Evolutionary conservation across 257 asterid species (phyloP), one percentile per base, ranked within the genome.

Genomic region (Ocimum tenuiflorum): DNA sequence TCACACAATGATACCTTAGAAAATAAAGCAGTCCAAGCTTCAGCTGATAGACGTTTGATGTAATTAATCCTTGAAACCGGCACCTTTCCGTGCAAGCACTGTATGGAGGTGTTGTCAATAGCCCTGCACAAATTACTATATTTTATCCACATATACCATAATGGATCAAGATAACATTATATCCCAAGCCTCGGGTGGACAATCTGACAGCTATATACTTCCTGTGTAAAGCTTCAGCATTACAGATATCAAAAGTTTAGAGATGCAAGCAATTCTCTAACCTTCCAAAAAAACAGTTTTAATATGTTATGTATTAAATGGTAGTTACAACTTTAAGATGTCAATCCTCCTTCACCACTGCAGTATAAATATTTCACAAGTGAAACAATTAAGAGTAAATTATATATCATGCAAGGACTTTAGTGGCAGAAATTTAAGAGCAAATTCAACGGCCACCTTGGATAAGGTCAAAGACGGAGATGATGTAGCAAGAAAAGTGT

Each of bases 1-100:
- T 2, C 31, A 27, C 2, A 1, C 31, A 27, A 31, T 53, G 24
- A 55, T 80, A 92, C 99, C 97, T 89, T 82, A 35, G 99, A 92
- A 18, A 48, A 60, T 65, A 92, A 49, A 77, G 70, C 75, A 61
- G 83, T 79, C 99, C 99, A 92, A 59, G 99, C 95, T 88, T 81
- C 90, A 66, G 80, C 79, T 24, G 99, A 89, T 79, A 92, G 61
- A 56, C 99, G 87, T 77, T 92, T 92, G 91, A 87, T 86, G 75
- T 63, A 46, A 79, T 77, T 85, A 60, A 73, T 80, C 75, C 66
- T 86, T 72, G 94, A 79, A 78, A 83, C 83, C 47, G 97, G 95
- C 70, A 89, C 94, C 77, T 88, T 92, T 50, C 86, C 95, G 65
- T 92, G 99, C 73, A 50, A 65, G 82, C 97, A 92, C 68, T 80